These are phyloP conservation scores for Aspergillus versicolor DNA, from an alignment of 2,329 filamentous ascomycete species.

Conservation along the genomic window DNA sequence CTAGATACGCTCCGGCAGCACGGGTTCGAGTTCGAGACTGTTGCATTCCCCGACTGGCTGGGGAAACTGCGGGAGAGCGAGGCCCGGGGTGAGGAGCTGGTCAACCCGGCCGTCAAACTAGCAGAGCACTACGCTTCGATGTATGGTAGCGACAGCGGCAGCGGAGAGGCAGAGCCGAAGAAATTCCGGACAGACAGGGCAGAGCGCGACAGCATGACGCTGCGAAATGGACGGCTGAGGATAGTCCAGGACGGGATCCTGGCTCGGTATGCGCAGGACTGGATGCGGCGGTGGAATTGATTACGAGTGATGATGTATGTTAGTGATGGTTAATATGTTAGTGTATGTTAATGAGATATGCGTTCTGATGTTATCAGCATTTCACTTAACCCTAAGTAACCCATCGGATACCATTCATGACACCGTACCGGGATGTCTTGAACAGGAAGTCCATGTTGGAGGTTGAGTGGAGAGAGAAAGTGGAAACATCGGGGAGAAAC, in stretches of 20 bases:
- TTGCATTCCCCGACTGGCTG: slow-evolving; percentile 37
- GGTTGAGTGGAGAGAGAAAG: no score
- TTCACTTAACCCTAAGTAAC: no score
- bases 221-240: slow-evolving; percentile 25
- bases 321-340: not conserved
- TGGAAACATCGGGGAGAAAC: no score
- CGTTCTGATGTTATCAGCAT: not conserved
- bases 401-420: no score
- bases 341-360: not conserved
- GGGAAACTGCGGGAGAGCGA: slow-evolving; percentile 30
- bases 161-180: slow-evolving; percentile 4
- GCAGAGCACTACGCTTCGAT: slow-evolving; percentile 30
- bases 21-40: slow-evolving; percentile 36
- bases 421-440: no score
- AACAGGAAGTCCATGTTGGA: no score
- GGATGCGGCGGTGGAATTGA: slow-evolving; percentile 27
- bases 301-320: not conserved
- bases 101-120: slow-evolving; percentile 35
- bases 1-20: slow-evolving; percentile 27
- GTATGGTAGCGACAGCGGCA: slow-evolving; percentile 17
- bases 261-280: slow-evolving; percentile 29
- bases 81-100: slow-evolving; percentile 24
- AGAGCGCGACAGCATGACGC: slow-evolving; percentile 28
- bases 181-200: slow-evolving; percentile 28
- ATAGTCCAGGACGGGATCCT: slow-evolving; percentile 35